Evolutionary conservation across 179 eudicot genomes (phyloP).

Genomic region (Spinacia oleracea): DNA sequence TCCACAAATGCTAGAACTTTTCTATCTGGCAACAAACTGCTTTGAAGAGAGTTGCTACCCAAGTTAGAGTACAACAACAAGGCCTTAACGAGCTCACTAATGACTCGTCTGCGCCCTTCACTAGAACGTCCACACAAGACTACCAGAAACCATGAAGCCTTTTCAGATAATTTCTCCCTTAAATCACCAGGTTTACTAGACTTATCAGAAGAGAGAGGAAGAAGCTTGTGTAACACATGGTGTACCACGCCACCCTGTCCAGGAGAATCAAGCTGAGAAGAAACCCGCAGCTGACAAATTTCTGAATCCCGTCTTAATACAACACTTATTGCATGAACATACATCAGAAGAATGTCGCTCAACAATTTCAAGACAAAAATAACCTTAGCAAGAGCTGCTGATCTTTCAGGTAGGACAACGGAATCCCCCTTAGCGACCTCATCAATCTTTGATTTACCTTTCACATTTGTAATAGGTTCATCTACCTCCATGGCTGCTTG

Average conservation of each 20-base stretch:
- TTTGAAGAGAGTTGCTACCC: slow-evolving; percentile 54
- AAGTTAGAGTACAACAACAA: slow-evolving; percentile 48
- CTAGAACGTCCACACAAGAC: slow-evolving; percentile 95
- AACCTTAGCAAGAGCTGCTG: slow-evolving; percentile 82
- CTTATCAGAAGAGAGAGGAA: slow-evolving; percentile 62
- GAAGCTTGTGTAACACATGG: slow-evolving; percentile 79
- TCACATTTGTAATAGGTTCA: slow-evolving; percentile 57
- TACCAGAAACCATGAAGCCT: slow-evolving; percentile 96
- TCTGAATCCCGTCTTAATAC: slow-evolving; percentile 83
- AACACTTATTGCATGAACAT: slow-evolving; percentile 84
- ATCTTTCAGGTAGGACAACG: slow-evolving; percentile 59
- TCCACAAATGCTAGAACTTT: slow-evolving; percentile 83
- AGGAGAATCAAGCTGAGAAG: slow-evolving; percentile 48
- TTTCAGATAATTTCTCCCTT: slow-evolving; percentile 84
- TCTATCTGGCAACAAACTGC: slow-evolving; percentile 68
- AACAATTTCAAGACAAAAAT: slow-evolving; percentile 88
- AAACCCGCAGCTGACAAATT: slow-evolving; percentile 57
- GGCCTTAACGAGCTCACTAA: slow-evolving; percentile 86
- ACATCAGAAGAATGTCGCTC: slow-evolving; percentile 94
- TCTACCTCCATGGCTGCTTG: slow-evolving; percentile 79
- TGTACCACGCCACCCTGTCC: slow-evolving; percentile 77
- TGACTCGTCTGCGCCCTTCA: slow-evolving; percentile 94
- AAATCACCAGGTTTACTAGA: slow-evolving; percentile 71
- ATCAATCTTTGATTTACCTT: slow-evolving; percentile 92
- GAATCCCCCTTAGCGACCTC: slow-evolving; percentile 61